A percentile compares a stretch with the other conserved stretches of the same genome.
These are phyloP conservation scores for Coniochaeta sp. DNA, from an alignment of 2,329 filamentous ascomycete genomes.

Conservation along the genomic window DNA sequence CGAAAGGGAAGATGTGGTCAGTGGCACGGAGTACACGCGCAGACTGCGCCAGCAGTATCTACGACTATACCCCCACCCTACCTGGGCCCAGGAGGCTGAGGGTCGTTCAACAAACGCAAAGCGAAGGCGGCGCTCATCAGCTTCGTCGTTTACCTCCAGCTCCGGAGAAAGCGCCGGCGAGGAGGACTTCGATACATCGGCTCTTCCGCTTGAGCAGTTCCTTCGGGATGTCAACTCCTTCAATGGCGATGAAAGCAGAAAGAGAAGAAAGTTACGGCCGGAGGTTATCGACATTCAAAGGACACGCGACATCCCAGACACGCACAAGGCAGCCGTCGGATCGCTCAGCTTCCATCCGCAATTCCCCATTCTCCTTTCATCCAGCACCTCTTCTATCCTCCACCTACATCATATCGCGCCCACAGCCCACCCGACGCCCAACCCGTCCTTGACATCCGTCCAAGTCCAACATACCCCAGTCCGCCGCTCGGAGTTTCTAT, in stretches of 20 bases:
- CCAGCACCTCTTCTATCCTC: slow-evolving; percentile 76
- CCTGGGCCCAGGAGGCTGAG: slow-evolving; percentile 49
- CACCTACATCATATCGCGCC: slow-evolving; percentile 85
- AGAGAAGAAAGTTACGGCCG: slow-evolving; percentile 67
- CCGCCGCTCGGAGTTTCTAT: slow-evolving; percentile 73
- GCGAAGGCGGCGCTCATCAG: slow-evolving; percentile 42
- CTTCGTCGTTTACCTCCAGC: slow-evolving; percentile 28
- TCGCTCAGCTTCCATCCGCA: slow-evolving; percentile 85
- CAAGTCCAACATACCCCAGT: slow-evolving; percentile 82
- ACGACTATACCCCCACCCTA: slow-evolving; percentile 50
- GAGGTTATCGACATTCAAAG: slow-evolving; percentile 88
- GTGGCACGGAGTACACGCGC: slow-evolving; percentile 75
- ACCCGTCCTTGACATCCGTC: slow-evolving; percentile 83
- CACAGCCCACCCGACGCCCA: slow-evolving; percentile 65
- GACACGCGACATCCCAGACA: slow-evolving; percentile 74
- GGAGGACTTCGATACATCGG: slow-evolving; percentile 54
- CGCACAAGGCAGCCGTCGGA: slow-evolving; percentile 71
- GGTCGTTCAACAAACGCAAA: slow-evolving; percentile 35
- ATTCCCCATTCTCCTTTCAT: slow-evolving; percentile 82
- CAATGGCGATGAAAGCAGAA: slow-evolving; percentile 38
- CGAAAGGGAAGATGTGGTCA: slow-evolving; percentile 80
- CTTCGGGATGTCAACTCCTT: slow-evolving; percentile 68
- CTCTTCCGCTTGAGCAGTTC: slow-evolving; percentile 71
- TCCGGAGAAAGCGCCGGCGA: slow-evolving; percentile 32
- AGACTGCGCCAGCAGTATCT: slow-evolving; percentile 73